Percentiles rank a stretch among this genome's conserved stretches.
These are phyloP conservation scores for Fusarium subglutinans DNA, from an alignment of 2,329 filamentous ascomycete species.

Conservation along the genomic window DNA sequence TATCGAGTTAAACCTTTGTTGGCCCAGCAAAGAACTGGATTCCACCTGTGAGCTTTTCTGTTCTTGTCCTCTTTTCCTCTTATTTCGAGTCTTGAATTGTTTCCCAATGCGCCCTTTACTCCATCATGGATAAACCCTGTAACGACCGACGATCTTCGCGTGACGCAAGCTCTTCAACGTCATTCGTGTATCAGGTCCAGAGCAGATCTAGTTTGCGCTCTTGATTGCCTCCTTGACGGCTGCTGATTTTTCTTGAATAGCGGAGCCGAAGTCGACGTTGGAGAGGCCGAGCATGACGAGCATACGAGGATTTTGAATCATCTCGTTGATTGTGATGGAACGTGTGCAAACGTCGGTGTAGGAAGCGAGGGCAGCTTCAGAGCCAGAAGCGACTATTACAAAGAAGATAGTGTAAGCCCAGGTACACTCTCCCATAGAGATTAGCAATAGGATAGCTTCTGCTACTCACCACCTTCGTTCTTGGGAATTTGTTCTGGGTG, in stretches of 20 bases:
- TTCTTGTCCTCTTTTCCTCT: not conserved
- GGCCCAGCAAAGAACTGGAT: not conserved
- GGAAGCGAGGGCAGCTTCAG: slow-evolving; percentile 38
- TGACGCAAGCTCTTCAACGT: slow-evolving; percentile 21
- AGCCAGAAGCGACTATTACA: slow-evolving; percentile 30
- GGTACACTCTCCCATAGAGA: not conserved
- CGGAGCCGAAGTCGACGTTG: slow-evolving; percentile 43
- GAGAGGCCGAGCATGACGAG: slow-evolving; percentile 47
- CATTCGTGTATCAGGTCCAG: slow-evolving; percentile 5
- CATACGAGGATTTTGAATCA: slow-evolving; percentile 44
- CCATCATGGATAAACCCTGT: slow-evolving; percentile 3
- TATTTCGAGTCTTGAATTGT: not conserved
- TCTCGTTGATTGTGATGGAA: slow-evolving; percentile 45
- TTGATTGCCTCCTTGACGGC: slow-evolving; percentile 38
- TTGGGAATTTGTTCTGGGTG: slow-evolving; percentile 50
- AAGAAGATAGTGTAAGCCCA: not conserved
- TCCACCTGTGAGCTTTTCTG: not conserved
- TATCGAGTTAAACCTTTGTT: not conserved
- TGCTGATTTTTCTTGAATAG: slow-evolving; percentile 41
- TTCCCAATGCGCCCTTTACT: not conserved
- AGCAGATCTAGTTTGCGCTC: not conserved
- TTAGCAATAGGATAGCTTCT: not conserved
- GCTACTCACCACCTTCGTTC: slow-evolving; percentile 43
- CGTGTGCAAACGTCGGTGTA: slow-evolving; percentile 46
- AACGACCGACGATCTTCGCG: slow-evolving; percentile 1